phyloP scores from a whole-genome alignment of 257 asterid species.

The Hygrophila difformis region DNA sequence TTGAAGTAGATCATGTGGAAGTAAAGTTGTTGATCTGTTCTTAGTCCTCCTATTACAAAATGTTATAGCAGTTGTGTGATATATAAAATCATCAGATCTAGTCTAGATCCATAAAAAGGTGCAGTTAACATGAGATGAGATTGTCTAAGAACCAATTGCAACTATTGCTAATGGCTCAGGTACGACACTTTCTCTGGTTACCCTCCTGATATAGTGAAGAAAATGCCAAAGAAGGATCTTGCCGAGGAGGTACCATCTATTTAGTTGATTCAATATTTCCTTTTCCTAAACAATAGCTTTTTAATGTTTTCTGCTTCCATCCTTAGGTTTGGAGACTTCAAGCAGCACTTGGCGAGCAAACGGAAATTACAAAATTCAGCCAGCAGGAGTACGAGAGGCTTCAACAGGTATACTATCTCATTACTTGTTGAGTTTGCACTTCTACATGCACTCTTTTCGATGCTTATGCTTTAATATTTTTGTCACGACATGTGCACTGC shows the following conservation, averaged over 20 bases:
- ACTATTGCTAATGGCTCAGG: slow-evolving; percentile 33
- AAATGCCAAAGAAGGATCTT: slow-evolving; percentile 99
- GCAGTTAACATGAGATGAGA: slow-evolving; percentile 7
- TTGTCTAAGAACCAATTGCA: slow-evolving; percentile 15
- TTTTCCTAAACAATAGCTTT: background rate
- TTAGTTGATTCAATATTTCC: background rate
- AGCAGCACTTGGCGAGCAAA: slow-evolving; percentile 99
- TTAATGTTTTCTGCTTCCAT: background rate
- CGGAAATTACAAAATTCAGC: slow-evolving; percentile 87
- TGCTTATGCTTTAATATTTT: no score
- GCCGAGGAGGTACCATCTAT: slow-evolving; percentile 73
- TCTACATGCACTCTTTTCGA: no score
- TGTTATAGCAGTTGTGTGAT: no score
- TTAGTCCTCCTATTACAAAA: no score
- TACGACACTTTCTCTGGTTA: slow-evolving; percentile 88
- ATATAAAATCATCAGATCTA: slow-evolving; percentile 9
- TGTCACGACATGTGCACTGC: no score
- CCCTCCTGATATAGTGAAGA: slow-evolving; percentile 96
- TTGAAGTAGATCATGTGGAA: background rate
- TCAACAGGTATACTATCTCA: slow-evolving; percentile 50
- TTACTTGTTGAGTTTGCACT: background rate
- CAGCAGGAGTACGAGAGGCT: slow-evolving; percentile 96
- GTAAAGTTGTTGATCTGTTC: background rate
- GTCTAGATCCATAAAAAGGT: background rate
- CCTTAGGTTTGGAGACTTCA: slow-evolving; percentile 98